phyloP scores from a whole-genome alignment of 805 yeast species.

The Metschnikowia lochheadii region DNA sequence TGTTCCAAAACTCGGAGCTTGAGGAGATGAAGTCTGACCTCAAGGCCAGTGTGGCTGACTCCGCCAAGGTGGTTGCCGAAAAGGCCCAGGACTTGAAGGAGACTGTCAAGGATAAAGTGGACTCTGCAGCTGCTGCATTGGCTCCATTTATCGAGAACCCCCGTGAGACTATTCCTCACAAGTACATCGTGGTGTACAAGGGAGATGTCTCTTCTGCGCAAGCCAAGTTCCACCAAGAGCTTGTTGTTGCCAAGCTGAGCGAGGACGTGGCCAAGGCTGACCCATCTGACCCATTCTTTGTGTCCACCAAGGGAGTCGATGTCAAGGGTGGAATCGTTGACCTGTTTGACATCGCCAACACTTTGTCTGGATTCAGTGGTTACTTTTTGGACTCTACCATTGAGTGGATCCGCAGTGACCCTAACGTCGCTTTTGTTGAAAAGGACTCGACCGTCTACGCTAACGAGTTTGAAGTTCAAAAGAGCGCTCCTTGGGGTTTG shows the following conservation, averaged over 20 bases:
- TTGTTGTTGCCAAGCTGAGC: constrained; percentile 50
- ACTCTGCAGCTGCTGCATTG: constrained; percentile 6
- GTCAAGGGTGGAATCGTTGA: constrained; percentile 22
- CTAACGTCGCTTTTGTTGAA: constrained; percentile 66
- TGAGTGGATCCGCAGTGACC: constrained; percentile 64
- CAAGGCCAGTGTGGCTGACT: constrained; percentile 9
- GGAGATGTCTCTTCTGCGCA: constrained; percentile 51
- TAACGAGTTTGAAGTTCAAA: constrained; percentile 60
- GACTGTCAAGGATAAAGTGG: constrained; percentile 5
- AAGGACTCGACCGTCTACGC: constrained; percentile 61
- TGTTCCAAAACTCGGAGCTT: constrained; percentile 23
- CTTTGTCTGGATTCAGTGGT: constrained; percentile 79
- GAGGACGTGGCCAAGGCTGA: constrained; percentile 33
- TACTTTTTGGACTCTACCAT: constrained; percentile 71
- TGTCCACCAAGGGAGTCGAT: constrained; percentile 9
- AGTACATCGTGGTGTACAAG: constrained; percentile 85
- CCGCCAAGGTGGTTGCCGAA: constrained; percentile 9
- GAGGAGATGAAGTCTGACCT: constrained; percentile 14
- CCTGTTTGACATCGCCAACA: constrained; percentile 51
- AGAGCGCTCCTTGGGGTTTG: constrained; percentile 93
- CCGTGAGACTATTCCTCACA: constrained; percentile 53
- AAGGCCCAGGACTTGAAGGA: constrained; percentile 9
- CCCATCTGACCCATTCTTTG: constrained; percentile 19
- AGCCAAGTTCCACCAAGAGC: constrained; percentile 60
- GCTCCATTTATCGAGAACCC: constrained; percentile 17